These are phyloP conservation scores for Lyophyllum atratum DNA, from an alignment of 768 basidiomycete genomes.

Conservation along the genomic window DNA sequence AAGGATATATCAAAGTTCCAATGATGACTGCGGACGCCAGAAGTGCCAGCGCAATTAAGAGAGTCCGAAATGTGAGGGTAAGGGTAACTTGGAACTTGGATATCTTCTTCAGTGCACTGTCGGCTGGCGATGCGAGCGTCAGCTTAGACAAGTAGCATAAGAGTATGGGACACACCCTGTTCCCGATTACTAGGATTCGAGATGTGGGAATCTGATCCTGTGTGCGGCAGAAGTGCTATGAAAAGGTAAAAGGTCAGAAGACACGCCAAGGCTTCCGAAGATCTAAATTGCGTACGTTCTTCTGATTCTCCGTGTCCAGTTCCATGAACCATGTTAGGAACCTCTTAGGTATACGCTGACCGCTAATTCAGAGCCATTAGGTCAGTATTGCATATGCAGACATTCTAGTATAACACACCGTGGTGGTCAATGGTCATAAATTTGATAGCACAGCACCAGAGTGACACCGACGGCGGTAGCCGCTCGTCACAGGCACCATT, in stretches of 20 bases:
- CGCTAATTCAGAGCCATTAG: background rate
- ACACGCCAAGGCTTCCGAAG: background rate
- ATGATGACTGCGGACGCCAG: conserved; percentile 2
- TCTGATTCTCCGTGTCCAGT: background rate
- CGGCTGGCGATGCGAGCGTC: background rate
- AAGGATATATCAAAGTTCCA: conserved; percentile 1
- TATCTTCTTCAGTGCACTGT: background rate
- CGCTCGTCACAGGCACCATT: background rate
- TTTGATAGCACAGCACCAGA: background rate
- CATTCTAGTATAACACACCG: background rate
- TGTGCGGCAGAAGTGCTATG: conserved; percentile 9
- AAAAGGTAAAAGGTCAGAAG: background rate
- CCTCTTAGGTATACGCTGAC: background rate
- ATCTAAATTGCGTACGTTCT: background rate
- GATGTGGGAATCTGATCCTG: background rate
- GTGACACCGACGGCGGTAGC: no score
- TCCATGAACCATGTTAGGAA: background rate
- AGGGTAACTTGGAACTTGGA: conserved; percentile 6
- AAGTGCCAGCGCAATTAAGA: background rate
- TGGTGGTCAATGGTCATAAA: no score
- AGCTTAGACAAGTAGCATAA: background rate
- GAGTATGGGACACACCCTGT: background rate
- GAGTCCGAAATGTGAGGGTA: conserved; percentile 4
- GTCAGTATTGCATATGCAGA: background rate
- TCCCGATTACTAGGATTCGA: background rate